phyloP scores from a whole-genome alignment of 305 asterid species.

The Stenogyne calaminthoides region DNA sequence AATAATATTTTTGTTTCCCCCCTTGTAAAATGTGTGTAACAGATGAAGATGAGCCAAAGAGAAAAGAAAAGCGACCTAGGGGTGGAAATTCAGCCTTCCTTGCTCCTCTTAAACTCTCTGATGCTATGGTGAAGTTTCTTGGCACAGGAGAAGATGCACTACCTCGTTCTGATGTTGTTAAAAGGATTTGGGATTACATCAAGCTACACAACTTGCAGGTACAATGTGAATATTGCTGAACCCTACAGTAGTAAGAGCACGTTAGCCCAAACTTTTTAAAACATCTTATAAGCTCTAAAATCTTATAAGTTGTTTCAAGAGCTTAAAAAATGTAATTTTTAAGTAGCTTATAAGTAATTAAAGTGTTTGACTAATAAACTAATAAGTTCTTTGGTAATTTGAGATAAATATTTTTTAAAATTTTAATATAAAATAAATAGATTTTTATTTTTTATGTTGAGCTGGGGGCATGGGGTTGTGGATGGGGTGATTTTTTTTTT shows the following conservation, averaged over 20 bases:
- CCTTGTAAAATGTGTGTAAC: constrained; percentile 21
- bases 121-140: constrained; percentile 73
- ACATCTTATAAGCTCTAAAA: no score
- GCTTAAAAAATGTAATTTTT: no score
- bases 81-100: constrained; percentile 68
- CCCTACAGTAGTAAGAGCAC: no score
- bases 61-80: constrained; percentile 68
- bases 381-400: no score
- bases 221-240: constrained; percentile 27
- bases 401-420: no score
- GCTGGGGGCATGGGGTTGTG: no score
- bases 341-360: no score
- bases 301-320: no score
- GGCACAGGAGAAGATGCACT: constrained; percentile 88
- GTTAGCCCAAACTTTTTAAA: not conserved
- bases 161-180: constrained; percentile 72
- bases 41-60: constrained; percentile 65
- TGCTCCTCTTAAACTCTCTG: constrained; percentile 87
- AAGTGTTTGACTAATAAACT: no score
- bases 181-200: constrained; percentile 88
- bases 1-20: not conserved
- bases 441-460: no score
- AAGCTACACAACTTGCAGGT: constrained; percentile 89
- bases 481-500: no score
- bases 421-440: no score